Conservation (phyloP, 2,329 filamentous ascomycete species). For the Truncatella angustata region DNA sequence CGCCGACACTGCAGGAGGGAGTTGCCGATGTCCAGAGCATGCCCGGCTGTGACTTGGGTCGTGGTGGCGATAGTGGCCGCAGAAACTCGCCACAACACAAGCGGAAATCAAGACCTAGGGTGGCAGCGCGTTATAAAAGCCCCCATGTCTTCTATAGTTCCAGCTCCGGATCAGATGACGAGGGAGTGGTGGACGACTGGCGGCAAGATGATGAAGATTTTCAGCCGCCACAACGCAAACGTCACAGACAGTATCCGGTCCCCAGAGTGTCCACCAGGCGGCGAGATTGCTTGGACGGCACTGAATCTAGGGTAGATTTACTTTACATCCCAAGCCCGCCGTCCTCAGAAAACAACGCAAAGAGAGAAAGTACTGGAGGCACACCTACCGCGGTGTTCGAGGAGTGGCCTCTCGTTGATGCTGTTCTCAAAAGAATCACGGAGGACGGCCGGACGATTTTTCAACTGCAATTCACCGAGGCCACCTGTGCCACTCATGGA, state of each 20-base stretch:
- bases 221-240: neutral
- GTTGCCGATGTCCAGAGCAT: neutral
- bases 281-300: neutral
- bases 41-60: neutral
- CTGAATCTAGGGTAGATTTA: neutral
- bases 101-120: neutral
- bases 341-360: neutral
- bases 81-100: constrained; percentile 2
- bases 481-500: neutral
- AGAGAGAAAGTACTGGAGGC: neutral
- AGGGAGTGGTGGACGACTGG: neutral
- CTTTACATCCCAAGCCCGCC: neutral
- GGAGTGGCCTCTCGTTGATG: neutral
- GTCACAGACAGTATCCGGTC: neutral
- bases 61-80: neutral
- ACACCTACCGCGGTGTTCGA: neutral
- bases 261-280: constrained; percentile 1
- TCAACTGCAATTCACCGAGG: neutral
- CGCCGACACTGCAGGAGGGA: neutral
- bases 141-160: neutral
- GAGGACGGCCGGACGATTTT: neutral
- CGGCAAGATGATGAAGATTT: neutral
- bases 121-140: neutral
- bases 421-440: constrained; percentile 1
- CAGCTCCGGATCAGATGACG: neutral